Evolutionary conservation across 2,329 filamentous ascomycete species (phyloP).

Genomic region (Trichoderma citrinoviride): DNA sequence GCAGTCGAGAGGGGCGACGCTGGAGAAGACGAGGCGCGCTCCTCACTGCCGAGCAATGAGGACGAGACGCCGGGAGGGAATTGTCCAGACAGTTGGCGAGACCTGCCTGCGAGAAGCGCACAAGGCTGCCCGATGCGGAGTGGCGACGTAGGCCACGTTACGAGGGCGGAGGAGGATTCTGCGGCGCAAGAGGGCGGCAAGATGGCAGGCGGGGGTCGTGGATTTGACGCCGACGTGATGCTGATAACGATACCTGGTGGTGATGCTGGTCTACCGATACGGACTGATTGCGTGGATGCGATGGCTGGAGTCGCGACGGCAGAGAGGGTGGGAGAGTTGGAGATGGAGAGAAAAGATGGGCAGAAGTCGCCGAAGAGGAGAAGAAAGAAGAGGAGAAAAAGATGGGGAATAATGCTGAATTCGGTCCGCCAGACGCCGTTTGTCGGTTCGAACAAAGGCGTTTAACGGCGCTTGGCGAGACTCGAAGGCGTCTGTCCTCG

Average conservation of each 20-base stretch:
- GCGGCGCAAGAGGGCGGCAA: neutral
- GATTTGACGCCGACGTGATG: neutral
- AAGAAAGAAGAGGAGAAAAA: neutral
- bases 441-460: neutral
- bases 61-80: neutral
- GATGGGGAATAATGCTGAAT: neutral
- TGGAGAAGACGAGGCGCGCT: conserved; percentile 10
- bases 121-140: neutral
- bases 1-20: conserved; percentile 12
- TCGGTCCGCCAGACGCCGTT: neutral
- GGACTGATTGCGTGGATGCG: neutral
- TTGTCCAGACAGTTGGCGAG: neutral
- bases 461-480: neutral
- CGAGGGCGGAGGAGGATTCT: neutral
- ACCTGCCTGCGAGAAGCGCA: neutral
- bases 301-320: neutral
- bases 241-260: neutral
- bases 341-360: neutral
- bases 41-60: neutral
- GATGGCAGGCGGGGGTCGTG: neutral
- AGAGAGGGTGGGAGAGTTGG: neutral
- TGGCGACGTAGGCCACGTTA: neutral
- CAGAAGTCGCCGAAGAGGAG: neutral
- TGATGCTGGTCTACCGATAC: neutral
- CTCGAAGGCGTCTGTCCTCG: neutral